Percentiles rank a stretch among this genome's conserved stretches.
Conservation (phyloP, 345 rosid genomes). For the Mangifera indica region DNA sequence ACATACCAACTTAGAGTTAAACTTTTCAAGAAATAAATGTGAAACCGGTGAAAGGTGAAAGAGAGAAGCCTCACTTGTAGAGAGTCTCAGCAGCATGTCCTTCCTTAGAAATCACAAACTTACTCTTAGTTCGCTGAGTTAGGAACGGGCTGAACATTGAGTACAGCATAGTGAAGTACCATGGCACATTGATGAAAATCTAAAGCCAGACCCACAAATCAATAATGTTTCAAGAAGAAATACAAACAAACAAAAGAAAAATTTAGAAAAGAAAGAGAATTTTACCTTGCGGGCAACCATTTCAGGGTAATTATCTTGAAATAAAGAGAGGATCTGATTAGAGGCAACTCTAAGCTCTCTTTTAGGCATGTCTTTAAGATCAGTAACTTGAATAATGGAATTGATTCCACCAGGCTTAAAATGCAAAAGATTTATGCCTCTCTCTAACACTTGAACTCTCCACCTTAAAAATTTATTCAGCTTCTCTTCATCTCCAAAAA, state of each 20-base stretch:
- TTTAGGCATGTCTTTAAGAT: slow-evolving; percentile 96
- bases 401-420: slow-evolving; percentile 95
- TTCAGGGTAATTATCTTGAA: slow-evolving; percentile 98
- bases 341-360: slow-evolving; percentile 90
- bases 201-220: slow-evolving; percentile 19
- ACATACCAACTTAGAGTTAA: neutral
- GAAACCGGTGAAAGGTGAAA: neutral
- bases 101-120: slow-evolving; percentile 87
- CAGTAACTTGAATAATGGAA: slow-evolving; percentile 88
- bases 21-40: neutral
- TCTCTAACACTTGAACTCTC: slow-evolving; percentile 93
- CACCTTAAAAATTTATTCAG: slow-evolving; percentile 74
- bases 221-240: neutral
- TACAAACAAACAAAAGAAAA: neutral
- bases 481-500: slow-evolving; percentile 89
- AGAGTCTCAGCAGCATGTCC: slow-evolving; percentile 90
- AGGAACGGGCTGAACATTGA: slow-evolving; percentile 91
- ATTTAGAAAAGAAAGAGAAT: neutral
- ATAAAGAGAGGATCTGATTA: slow-evolving; percentile 82
- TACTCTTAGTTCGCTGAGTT: slow-evolving; percentile 96
- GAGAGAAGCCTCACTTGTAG: slow-evolving; percentile 56
- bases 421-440: slow-evolving; percentile 73
- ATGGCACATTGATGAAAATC: slow-evolving; percentile 97
- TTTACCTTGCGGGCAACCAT: slow-evolving; percentile 97
- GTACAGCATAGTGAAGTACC: slow-evolving; percentile 88